Conservation (phyloP, 2,329 filamentous ascomycete species). For the Botrytis squamosa region DNA sequence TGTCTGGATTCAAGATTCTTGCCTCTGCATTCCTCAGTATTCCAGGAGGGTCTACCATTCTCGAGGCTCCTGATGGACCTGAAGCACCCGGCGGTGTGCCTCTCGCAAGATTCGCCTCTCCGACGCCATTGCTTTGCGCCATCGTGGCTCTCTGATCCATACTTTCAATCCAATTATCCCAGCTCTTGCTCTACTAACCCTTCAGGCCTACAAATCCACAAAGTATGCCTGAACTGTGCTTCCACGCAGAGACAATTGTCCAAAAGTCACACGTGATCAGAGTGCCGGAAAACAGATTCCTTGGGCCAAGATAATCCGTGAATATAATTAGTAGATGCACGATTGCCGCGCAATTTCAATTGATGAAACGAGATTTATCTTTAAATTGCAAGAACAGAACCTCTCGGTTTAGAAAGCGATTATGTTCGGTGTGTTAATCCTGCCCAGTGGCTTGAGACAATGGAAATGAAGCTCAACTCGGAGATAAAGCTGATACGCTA, state of each 20-base stretch:
- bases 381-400: not conserved
- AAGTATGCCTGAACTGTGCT: not conserved
- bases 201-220: not conserved
- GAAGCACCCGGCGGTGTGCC: not conserved
- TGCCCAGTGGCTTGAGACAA: not conserved
- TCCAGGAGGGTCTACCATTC: conserved; percentile 27
- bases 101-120: not conserved
- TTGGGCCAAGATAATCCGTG: not conserved
- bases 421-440: not conserved
- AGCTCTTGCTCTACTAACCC: not conserved
- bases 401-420: not conserved
- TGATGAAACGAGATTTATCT: not conserved
- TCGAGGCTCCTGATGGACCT: not conserved
- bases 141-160: not conserved
- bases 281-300: not conserved
- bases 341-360: not conserved
- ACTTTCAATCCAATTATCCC: not conserved
- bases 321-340: not conserved
- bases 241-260: not conserved
- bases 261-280: not conserved
- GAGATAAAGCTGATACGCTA: not conserved
- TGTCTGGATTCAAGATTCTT: conserved; percentile 36
- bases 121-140: not conserved
- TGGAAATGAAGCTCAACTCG: not conserved
- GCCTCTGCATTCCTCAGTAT: conserved; percentile 27